A percentile compares a stretch with the other conserved stretches of the same genome.
Evolutionary conservation across 78 protist species (phyloP).

Genomic region (Tieghemostelium lacteum): DNA sequence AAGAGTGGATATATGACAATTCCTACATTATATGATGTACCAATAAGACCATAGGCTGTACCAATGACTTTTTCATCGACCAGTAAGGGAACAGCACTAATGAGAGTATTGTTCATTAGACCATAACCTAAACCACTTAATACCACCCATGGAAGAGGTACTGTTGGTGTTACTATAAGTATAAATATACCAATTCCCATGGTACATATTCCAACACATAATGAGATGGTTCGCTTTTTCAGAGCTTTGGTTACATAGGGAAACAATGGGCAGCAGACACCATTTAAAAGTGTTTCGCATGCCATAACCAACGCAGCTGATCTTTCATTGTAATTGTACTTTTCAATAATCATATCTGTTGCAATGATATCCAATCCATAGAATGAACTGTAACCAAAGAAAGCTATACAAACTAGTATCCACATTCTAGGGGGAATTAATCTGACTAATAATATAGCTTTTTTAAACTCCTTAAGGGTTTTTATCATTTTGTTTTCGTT

Average conservation of each 20-base stretch:
- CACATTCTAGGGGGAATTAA: conserved; percentile 35
- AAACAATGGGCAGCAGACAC: conserved; percentile 5
- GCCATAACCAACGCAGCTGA: conserved; percentile 52
- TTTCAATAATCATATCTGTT: conserved; percentile 60
- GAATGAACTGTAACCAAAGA: conserved; percentile 56
- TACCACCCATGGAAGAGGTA: not conserved
- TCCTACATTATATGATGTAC: conserved; percentile 54
- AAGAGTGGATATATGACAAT: conserved; percentile 32
- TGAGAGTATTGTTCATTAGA: conserved; percentile 3
- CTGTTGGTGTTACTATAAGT: not conserved
- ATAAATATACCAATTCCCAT: conserved; percentile 29
- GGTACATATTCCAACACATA: conserved; percentile 8
- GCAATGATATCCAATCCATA: conserved; percentile 66
- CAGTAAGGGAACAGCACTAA: conserved; percentile 4
- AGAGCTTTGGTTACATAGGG: not conserved
- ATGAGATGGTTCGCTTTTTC: conserved; percentile 6
- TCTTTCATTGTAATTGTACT: conserved; percentile 30
- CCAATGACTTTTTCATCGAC: conserved; percentile 17
- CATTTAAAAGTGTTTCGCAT: conserved; percentile 16
- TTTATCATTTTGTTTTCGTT: not conserved
- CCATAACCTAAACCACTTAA: conserved; percentile 37
- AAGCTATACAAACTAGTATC: conserved; percentile 2
- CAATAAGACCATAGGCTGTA: conserved; percentile 39
- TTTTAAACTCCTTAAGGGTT: too few relatives aligned
- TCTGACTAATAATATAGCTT: not conserved